Evolutionary conservation across 495 filamentous ascomycete genomes (phyloP), one percentile per base, ranked within the genome.

Genomic region (Penicillium pulvis): DNA sequence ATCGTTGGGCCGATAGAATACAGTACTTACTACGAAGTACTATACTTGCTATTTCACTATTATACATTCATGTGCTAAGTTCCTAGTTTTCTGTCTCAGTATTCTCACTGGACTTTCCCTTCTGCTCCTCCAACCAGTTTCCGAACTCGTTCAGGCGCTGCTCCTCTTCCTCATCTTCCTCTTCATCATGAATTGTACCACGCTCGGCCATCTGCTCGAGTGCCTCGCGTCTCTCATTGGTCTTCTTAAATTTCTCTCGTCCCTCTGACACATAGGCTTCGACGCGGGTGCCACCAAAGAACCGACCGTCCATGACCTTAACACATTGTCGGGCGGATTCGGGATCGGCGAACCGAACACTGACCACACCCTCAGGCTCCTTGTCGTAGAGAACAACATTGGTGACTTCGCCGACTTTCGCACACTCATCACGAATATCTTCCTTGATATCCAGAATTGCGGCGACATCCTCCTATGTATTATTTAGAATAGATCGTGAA

Each of bases 381-480:
- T 86, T 76, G 69, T 98, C 94, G 66, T 87, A 98, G 28, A 98
- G 82, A 4, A 93, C 83, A 0, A 97, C 90, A 62, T 95, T 97
- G 23, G 91, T 95, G 4, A 99, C 90, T 23, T 87, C 78, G 12
- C 94, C 95, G 17, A 95, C 75, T 73, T 96, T 96, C 36, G 83
- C 80, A 71, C 90, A 95, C 72, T 96, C 93, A 33, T 94, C 90
- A 26, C 89, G 85, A 39, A 99, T 89, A 66, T 99, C 94, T 71
- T 95, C 87, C 66, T 94, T 94, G 72, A 98, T 96, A 58, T 98
- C 94, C 7, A 93, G 78, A 50, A 93, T 82, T 3, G 89, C 90
- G 0, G 86, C 83, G 3, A 90, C 87, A 69, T 99, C 93, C 55
- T 93, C 89, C 69, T 90, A 54, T 46, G 35, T 23, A 14, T 47